phyloP scores from a whole-genome alignment of 179 eudicot species.

The Drosera spatulata region DNA sequence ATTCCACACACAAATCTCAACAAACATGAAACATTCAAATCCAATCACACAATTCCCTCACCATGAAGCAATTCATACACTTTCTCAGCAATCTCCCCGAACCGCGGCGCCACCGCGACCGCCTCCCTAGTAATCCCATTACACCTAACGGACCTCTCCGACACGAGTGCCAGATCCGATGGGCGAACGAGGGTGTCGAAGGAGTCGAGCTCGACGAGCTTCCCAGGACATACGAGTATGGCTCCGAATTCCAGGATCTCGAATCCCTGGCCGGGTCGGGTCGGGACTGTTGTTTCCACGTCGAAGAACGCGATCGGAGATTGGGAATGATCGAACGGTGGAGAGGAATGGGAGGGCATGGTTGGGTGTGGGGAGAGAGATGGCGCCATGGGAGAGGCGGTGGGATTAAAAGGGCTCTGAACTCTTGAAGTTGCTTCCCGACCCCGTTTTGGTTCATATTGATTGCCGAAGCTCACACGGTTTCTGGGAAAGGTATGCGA shows the following conservation, averaged over 20 bases:
- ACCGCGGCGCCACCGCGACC: constrained; percentile 56
- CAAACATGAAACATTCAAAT: too few species aligned
- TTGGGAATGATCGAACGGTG: too few species aligned
- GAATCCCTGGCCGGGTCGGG: constrained; percentile 47
- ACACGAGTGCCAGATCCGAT: constrained; percentile 35
- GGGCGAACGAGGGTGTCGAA: constrained; percentile 80
- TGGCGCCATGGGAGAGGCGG: too few species aligned
- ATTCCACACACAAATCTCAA: not conserved
- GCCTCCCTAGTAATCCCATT: constrained; percentile 65
- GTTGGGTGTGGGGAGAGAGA: too few species aligned
- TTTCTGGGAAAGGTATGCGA: too few species aligned
- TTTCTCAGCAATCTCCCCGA: constrained; percentile 54
- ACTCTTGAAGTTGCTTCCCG: too few species aligned
- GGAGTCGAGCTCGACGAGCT: constrained; percentile 61
- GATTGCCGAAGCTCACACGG: too few species aligned
- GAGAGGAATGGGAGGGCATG: too few species aligned
- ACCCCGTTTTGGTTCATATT: too few species aligned
- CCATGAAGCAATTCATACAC: constrained; percentile 80
- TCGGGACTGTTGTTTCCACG: constrained; percentile 76
- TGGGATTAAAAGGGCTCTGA: too few species aligned
- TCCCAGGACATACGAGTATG: constrained; percentile 82
- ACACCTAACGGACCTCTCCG: constrained; percentile 40
- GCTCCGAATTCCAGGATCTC: constrained; percentile 82
- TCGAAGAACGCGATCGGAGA: constrained; percentile 68
- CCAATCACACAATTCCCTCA: constrained; percentile 3